Evolutionary conservation across 2,329 filamentous ascomycete species (phyloP), one percentile per base, ranked within the genome.

Genomic region (Penicillium concentricum): DNA sequence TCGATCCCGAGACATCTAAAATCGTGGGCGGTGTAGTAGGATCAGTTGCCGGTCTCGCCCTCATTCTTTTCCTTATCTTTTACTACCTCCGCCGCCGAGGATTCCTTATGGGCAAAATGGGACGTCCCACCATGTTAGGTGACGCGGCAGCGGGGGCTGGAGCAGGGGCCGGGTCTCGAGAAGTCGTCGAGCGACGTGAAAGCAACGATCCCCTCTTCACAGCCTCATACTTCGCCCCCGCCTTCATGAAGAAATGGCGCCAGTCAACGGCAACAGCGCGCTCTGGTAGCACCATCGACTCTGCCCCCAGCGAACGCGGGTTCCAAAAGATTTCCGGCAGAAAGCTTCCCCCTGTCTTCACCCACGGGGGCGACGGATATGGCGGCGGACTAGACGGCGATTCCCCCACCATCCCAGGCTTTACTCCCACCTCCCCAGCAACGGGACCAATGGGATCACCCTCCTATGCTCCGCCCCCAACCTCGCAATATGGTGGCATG

Each of bases 11-110:
- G 43, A 83, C 81, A 24, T 79, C 80, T 16, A 78, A 79, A 57
- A 80, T 87, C 4, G 83, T 86, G 20, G 85, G 85, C 8, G 84
- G 84, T 45, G 82, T 87, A n/a, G 78, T 87, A 26, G 85, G 85
- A 16, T 84, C 84, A 44, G 77, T 86, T 48, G 83, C 84, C 34
- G 85, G 84, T 34, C 80, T 83, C 13, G 72, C 82, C 32, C 68
- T 84, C 12, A 68, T 87, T 51, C 69, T 85, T 32, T 41, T 72
- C 5, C 54, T 69, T 35, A 54, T 72, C 4, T 54, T 71, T 9
- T 66, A 71, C 22, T 50, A 67, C 24, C 70, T 85, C 52, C 72
- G 84, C 45, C 76, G 78, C 56, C 80, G 82, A 65, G 83, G 82
- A 52, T 79, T 79, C 60, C 73, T 57, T 15, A 49, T 67, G 28